A percentile compares a stretch with the other conserved stretches of the same genome.
These are phyloP conservation scores for Teratosphaeria pseudoeucalypti DNA, from an alignment of 2,329 filamentous ascomycete species.

Conservation along the genomic window DNA sequence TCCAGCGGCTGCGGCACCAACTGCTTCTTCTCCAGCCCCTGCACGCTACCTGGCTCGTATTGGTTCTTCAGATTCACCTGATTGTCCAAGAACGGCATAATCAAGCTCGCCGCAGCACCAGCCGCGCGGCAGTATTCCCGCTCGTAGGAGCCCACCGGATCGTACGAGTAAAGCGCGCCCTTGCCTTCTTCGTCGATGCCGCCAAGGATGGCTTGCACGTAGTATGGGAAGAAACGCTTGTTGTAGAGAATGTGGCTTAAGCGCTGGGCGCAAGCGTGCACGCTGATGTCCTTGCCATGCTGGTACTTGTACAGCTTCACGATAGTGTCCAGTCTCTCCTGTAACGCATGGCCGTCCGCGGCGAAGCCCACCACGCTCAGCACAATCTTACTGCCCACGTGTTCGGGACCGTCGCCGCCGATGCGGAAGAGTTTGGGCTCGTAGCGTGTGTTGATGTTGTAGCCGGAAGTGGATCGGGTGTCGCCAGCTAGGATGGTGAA, in stretches of 20 bases:
- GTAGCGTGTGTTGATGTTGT: constrained; percentile 97
- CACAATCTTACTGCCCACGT: constrained; percentile 75
- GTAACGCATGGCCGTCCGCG: constrained; percentile 85
- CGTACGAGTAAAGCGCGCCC: constrained; percentile 93
- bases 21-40: constrained; percentile 69
- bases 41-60: constrained; percentile 77
- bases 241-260: constrained; percentile 91
- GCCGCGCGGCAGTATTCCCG: constrained; percentile 90
- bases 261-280: constrained; percentile 88
- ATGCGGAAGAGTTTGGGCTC: constrained; percentile 96
- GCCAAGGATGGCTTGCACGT: constrained; percentile 86
- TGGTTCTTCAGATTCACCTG: constrained; percentile 99
- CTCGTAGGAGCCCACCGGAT: constrained; percentile 96
- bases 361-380: constrained; percentile 93
- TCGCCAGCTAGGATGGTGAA: constrained; percentile 97
- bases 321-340: constrained; percentile 84
- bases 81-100: constrained; percentile 99
- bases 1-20: constrained; percentile 59
- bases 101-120: constrained; percentile 75
- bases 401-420: constrained; percentile 76
- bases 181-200: constrained; percentile 90
- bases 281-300: constrained; percentile 90
- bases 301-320: constrained; percentile 99
- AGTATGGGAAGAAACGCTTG: constrained; percentile 99
- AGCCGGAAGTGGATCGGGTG: constrained; percentile 88